Conservation (phyloP, 1,139 yeast species). For the Kazachstania sp. region DNA sequence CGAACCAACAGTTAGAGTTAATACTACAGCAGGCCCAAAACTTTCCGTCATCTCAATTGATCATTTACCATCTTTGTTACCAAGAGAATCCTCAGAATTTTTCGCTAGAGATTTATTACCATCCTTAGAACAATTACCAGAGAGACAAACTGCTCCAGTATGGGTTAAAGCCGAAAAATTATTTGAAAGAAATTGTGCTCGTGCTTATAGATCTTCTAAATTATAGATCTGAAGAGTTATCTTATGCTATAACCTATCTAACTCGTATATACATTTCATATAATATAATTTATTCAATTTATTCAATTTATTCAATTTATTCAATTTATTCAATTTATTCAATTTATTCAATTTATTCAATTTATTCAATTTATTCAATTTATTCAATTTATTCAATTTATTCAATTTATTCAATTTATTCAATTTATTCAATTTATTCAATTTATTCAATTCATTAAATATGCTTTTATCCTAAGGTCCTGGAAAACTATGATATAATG, state of each 20-base stretch:
- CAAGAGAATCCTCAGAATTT: slow-evolving; percentile 93
- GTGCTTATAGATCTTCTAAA: slow-evolving; percentile 40
- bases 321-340: too few species aligned
- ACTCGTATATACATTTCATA: neutral
- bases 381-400: too few species aligned
- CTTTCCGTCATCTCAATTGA: slow-evolving; percentile 93
- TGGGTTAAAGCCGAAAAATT: slow-evolving; percentile 85
- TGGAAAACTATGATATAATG: too few species aligned
- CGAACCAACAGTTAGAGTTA: slow-evolving; percentile 81
- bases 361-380: too few species aligned
- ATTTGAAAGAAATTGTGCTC: slow-evolving; percentile 73
- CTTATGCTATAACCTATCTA: neutral
- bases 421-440: too few species aligned
- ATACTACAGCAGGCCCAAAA: slow-evolving; percentile 71
- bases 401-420: too few species aligned
- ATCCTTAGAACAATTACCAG: slow-evolving; percentile 71
- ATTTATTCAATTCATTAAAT: too few species aligned
- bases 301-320: too few species aligned
- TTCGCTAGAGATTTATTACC: slow-evolving; percentile 84
- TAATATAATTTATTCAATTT: neutral
- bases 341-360: too few species aligned
- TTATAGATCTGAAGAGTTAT: slow-evolving; percentile 18
- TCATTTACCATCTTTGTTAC: slow-evolving; percentile 88
- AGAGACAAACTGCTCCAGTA: slow-evolving; percentile 74
- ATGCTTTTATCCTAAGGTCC: too few species aligned